Evolutionary conservation across 352 stramenopile species (phyloP), one percentile per base, ranked within the genome.

Genomic region (Hyaloperonospora brassicae): DNA sequence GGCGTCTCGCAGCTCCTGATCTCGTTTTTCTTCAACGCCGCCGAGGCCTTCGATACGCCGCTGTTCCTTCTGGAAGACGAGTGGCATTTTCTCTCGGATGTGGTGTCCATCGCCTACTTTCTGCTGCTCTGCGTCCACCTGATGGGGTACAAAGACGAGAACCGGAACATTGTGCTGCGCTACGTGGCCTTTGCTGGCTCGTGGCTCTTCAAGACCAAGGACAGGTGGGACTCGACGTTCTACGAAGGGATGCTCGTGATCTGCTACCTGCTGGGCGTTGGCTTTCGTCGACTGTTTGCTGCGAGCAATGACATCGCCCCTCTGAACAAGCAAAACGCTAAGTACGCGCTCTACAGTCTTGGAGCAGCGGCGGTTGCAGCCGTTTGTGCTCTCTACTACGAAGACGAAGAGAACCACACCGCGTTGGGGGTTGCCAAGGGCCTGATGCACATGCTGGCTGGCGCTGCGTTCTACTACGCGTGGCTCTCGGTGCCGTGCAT

Each of bases 1-100:
- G 85, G 85, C 49, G 54, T 89, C 45, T 76, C 93, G 59, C 84
- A 95, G 55, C 67, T 95, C 22, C 38, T 66, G n/a, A 82, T 90
- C 39, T 61, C 81, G 24, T 89, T 93, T 56, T 78, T 76, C 47
- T 93, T 91, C 70, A 95, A 93, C 64, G 71, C 76, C 10, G 79
- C 81, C 34, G 80, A 92, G 60, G 77, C 78, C 13, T 79, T 89
- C 55, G 63, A 80, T 36, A 52, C 67, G 47, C 57, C 71, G 41
- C 57, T 92, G 24, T 93, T 93, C 55, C 66, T 93, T 13, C 61
- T 67, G 36, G 71, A 86, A 52, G 58, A 76, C 21, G 67, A 95
- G 56, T 95, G 83, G 85, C 84, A 93, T 47, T 89, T 87, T 50
- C 90, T 95, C 63, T 87, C 78, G 61, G 85, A 95, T 54, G 79